Base-by-base conservation (phyloP, 2,329 filamentous ascomycete species). In the Ophidiomyces ophidiicola region DNA sequence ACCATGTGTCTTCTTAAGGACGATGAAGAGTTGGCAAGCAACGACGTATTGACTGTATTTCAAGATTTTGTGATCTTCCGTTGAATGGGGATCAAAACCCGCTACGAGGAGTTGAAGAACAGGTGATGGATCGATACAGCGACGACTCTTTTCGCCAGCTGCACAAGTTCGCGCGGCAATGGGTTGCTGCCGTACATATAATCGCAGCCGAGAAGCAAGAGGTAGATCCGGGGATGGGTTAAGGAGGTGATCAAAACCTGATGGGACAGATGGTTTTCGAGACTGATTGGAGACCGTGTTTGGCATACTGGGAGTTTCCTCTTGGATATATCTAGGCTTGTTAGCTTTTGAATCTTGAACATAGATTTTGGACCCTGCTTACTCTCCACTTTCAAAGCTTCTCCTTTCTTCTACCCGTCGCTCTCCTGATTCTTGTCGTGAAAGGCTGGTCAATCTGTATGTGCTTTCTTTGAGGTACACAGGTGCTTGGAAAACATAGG, bases 121-220 rank as follows among this genome's bases (percentile, higher is more conserved):
- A 12, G 64, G 64, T 14, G 64, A 62, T 11, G 66, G 66, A 43
- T 68, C 65, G 20, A 69, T 57, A 3, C 63, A 56, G 32, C 65
- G 57, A 14, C 37, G 30, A 40, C 66, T 64, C 44, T 64, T 56
- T 38, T 68, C 64, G 24, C 64, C 63, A 23, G 63, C 61, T 11
- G 63, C 64, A 48, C 62, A 66, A 21, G 65, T 64, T 42, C 65
- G 58, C 29, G 63, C 64, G 14, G 61, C 63, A 18, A 61, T 49
- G 21, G 65, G 65, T 31, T 69, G 64, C 46, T 69, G 64, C 30
- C 65, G 58, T 19, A 68, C 58, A 30, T 61, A 57, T 5, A 68
- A 54, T 25, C 54, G 55, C 44, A 61, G 62, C 6, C 63, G 54
- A 24, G 23, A 28, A 5, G 5, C 6, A 11, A 49, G 18, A 49